Percentiles rank a stretch among this genome's conserved stretches.
Evolutionary conservation across 2,329 filamentous ascomycete genomes (phyloP).

Genomic region (Aspergillus novoparasiticus): DNA sequence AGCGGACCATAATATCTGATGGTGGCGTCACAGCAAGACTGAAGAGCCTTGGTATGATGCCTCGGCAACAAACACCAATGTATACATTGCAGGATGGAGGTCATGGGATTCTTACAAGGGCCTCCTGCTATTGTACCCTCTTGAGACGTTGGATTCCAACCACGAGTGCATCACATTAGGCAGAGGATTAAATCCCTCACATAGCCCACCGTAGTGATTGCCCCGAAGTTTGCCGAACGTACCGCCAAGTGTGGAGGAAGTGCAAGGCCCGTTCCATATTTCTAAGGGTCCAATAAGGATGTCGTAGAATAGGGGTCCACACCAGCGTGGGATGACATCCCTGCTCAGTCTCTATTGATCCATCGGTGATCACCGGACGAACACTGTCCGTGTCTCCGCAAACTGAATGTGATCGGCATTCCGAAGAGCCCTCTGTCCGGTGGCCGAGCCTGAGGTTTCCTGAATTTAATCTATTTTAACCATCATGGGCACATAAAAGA

Average conservation of each 20-base stretch:
- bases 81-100: not conserved
- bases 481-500: too few species aligned
- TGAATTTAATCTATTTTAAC: not conserved
- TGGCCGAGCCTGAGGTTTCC: not conserved
- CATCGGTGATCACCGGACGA: not conserved
- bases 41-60: not conserved
- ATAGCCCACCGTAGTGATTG: not conserved
- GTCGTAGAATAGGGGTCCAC: not conserved
- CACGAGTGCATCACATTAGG: not conserved
- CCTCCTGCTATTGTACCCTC: not conserved
- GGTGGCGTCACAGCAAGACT: not conserved
- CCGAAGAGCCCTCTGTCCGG: not conserved
- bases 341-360: not conserved
- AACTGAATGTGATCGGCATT: not conserved
- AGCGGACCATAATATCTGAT: not conserved
- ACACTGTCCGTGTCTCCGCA: not conserved
- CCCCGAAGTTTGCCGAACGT: not conserved
- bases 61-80: not conserved
- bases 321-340: not conserved
- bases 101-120: not conserved
- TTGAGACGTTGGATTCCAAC: not conserved
- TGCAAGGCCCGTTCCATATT: not conserved
- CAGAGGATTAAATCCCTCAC: not conserved
- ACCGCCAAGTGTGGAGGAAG: not conserved
- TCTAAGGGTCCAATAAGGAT: not conserved